Conservation (phyloP, 805 yeast species). For the Clavispora phyllophila region DNA sequence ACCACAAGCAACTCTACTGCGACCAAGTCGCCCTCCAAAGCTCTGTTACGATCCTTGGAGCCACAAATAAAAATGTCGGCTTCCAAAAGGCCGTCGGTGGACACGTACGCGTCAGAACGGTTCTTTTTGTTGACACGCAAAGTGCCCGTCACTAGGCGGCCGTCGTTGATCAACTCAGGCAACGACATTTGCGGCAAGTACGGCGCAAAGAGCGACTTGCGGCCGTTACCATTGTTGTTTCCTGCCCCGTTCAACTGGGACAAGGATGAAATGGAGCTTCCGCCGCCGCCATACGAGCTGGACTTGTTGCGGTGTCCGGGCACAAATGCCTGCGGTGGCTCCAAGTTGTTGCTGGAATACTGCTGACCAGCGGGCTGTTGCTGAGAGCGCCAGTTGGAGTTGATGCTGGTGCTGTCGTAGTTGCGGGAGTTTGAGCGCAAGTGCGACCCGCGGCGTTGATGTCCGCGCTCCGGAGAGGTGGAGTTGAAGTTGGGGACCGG, state of each 20-base stretch:
- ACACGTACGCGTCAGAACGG: slow-evolving; percentile 96
- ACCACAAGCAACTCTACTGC: slow-evolving; percentile 93
- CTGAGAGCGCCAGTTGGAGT: slow-evolving; percentile 61
- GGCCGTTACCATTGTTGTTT: slow-evolving; percentile 35
- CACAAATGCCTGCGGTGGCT: slow-evolving; percentile 45
- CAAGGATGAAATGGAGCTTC: slow-evolving; percentile 52
- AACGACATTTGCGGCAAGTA: slow-evolving; percentile 90
- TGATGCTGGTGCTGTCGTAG: slow-evolving; percentile 28
- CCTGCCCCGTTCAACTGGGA: slow-evolving; percentile 24
- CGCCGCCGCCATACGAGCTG: slow-evolving; percentile 57
- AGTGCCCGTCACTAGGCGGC: slow-evolving; percentile 86
- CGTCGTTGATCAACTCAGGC: slow-evolving; percentile 85
- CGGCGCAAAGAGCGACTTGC: slow-evolving; percentile 91
- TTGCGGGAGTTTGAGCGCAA: slow-evolving; percentile 36
- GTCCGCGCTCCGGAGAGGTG: slow-evolving; percentile 36
- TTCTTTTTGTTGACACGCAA: slow-evolving; percentile 93
- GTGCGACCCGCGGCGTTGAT: slow-evolving; percentile 37
- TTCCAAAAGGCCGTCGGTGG: slow-evolving; percentile 91
- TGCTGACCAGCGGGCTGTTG: slow-evolving; percentile 33
- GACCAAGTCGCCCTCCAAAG: slow-evolving; percentile 92
- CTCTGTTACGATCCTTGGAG: slow-evolving; percentile 95
- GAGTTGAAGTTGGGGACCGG: slow-evolving; percentile 50
- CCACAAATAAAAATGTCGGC: slow-evolving; percentile 98
- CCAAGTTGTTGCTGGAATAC: slow-evolving; percentile 26
- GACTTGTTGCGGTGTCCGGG: slow-evolving; percentile 78